Conservation (phyloP, 2,329 filamentous ascomycete genomes). For the Claviceps arundinis region DNA sequence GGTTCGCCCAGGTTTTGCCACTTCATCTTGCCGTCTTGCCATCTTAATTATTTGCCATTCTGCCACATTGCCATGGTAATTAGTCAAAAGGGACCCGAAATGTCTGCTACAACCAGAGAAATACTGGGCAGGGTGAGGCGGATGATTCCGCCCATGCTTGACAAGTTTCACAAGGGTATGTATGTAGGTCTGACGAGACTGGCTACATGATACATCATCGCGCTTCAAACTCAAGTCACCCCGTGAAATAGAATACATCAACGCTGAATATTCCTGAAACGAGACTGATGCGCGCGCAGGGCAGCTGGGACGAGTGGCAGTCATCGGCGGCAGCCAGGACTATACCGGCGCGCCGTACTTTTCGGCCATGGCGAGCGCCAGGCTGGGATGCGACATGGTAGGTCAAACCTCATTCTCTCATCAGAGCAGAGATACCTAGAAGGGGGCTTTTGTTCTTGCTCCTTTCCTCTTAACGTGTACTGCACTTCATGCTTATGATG, state of each 20-base stretch:
- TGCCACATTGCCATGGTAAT: constrained; percentile 11
- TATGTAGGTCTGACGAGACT: not conserved
- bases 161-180: constrained; percentile 87
- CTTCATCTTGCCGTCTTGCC: not conserved
- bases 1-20: not conserved
- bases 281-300: constrained; percentile 36
- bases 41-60: not conserved
- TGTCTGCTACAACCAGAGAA: constrained; percentile 60
- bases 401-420: constrained; percentile 6
- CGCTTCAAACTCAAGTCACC: not conserved
- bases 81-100: constrained; percentile 23
- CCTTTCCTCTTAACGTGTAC: too few relatives aligned
- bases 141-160: constrained; percentile 88
- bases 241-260: too few relatives aligned
- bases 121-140: constrained; percentile 70
- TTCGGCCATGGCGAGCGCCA: constrained; percentile 90
- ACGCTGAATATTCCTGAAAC: not conserved
- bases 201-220: not conserved
- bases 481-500: not conserved
- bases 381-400: constrained; percentile 84
- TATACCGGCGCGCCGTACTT: constrained; percentile 98
- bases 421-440: not conserved
- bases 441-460: too few relatives aligned
- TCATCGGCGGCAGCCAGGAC: constrained; percentile 90
- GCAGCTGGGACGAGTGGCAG: constrained; percentile 79